Conservation (phyloP, 2,329 filamentous ascomycete species). For the Xylaria sp. region DNA sequence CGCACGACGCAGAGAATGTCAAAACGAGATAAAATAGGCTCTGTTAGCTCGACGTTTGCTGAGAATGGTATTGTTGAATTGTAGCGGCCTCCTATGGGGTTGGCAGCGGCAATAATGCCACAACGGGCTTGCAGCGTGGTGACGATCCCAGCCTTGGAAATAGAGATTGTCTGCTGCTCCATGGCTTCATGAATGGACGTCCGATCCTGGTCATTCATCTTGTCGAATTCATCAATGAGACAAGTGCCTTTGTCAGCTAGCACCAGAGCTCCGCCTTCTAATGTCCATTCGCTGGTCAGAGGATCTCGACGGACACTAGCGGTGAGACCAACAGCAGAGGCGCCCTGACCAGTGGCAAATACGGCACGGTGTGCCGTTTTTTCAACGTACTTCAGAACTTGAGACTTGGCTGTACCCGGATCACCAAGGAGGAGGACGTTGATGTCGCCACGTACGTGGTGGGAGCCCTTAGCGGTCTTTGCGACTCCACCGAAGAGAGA, state of each 20-base stretch:
- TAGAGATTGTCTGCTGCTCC: constrained; percentile 99
- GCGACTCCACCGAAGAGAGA: constrained; percentile 95
- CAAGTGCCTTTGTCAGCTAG: constrained; percentile 95
- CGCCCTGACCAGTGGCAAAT: constrained; percentile 97
- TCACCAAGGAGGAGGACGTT: constrained; percentile 97
- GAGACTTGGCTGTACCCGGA: constrained; percentile 97
- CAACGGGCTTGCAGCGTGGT: constrained; percentile 96
- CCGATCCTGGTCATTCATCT: constrained; percentile 99
- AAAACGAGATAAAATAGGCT: constrained; percentile 97
- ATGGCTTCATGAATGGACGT: constrained; percentile 99
- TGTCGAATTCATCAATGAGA: constrained; percentile 98
- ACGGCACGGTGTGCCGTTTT: constrained; percentile 97
- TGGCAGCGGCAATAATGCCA: constrained; percentile 95
- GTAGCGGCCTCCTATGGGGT: constrained; percentile 95
- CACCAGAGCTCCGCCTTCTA: constrained; percentile 95
- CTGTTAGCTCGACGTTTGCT: constrained; percentile 94
- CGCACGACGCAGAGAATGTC: constrained; percentile 97
- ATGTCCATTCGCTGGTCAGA: constrained; percentile 94
- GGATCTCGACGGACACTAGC: constrained; percentile 96
- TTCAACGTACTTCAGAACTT: constrained; percentile 96
- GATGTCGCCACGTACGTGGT: constrained; percentile 95
- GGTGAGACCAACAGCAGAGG: constrained; percentile 96
- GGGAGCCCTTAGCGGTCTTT: constrained; percentile 88
- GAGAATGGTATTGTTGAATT: constrained; percentile 97
- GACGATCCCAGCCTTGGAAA: constrained; percentile 98